Conservation (phyloP, 164 flowering plant species). For the Brasenia schreberi region DNA sequence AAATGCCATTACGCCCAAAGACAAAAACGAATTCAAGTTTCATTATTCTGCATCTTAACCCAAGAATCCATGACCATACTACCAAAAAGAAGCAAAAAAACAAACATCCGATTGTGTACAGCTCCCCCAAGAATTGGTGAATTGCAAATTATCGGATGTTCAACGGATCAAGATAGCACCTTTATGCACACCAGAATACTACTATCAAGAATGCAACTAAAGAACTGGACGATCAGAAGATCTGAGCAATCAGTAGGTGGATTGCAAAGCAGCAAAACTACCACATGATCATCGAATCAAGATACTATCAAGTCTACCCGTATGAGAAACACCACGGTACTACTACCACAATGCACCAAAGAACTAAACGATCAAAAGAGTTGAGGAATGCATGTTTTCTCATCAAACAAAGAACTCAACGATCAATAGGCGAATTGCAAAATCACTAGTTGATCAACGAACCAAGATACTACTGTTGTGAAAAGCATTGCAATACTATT, state of each 20-base stretch:
- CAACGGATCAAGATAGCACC: too few relatives aligned
- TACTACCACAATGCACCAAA: too few relatives aligned
- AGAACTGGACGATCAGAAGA: neutral
- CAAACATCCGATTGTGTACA: neutral
- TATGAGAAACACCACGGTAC: too few relatives aligned
- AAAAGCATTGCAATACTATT: neutral
- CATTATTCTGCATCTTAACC: too few relatives aligned
- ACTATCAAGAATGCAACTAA: too few relatives aligned
- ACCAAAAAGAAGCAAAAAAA: too few relatives aligned
- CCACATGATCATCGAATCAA: too few relatives aligned
- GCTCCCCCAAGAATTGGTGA: neutral
- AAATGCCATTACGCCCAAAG: neutral
- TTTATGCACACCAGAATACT: too few relatives aligned
- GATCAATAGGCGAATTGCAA: neutral
- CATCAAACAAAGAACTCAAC: neutral
- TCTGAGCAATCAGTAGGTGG: neutral
- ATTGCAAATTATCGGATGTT: too few relatives aligned
- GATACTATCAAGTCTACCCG: too few relatives aligned
- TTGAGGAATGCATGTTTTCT: neutral
- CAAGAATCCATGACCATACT: too few relatives aligned
- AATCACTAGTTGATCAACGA: neutral
- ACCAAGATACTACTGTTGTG: neutral
- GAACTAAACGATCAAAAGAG: neutral
- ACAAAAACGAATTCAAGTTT: neutral
- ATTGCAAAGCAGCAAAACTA: too few relatives aligned